Evolutionary conservation across 225 moss, liverwort and hornwort genomes (phyloP).

Genomic region (Bryum argenteum): DNA sequence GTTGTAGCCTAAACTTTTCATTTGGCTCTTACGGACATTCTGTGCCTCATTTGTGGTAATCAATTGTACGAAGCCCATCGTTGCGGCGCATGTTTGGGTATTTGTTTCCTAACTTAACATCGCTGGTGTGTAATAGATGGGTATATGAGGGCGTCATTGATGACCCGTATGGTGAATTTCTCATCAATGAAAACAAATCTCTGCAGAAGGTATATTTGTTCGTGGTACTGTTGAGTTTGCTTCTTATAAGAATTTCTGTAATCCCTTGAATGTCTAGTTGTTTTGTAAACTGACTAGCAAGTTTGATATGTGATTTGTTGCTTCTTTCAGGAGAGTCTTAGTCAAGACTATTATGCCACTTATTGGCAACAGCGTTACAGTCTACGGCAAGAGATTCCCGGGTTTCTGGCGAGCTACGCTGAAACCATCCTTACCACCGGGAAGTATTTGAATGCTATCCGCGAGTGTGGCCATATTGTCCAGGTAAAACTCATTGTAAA

Average conservation of each 20-base stretch:
- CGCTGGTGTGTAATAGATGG: conserved; percentile 58
- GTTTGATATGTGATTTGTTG: conserved; percentile 19
- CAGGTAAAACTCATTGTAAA: conserved; percentile 34
- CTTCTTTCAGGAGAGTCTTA: conserved; percentile 75
- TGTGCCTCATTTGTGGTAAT: conserved; percentile 10
- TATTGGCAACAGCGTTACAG: conserved; percentile 99
- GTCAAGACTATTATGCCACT: conserved; percentile 95
- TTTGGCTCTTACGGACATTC: not conserved
- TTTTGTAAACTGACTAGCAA: not conserved
- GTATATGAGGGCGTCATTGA: conserved; percentile 94
- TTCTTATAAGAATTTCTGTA: conserved; percentile 18
- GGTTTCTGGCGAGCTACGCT: conserved; percentile 83
- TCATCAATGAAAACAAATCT: conserved; percentile 96
- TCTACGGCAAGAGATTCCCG: conserved; percentile 85
- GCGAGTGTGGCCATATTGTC: conserved; percentile 88
- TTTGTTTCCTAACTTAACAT: conserved; percentile 22
- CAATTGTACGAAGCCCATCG: not conserved
- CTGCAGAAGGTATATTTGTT: conserved; percentile 80
- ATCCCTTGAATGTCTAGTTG: not conserved
- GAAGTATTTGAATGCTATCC: conserved; percentile 93
- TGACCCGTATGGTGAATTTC: conserved; percentile 95
- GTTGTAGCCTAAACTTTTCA: not conserved
- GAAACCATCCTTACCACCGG: conserved; percentile 94
- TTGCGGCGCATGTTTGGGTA: conserved; percentile 21
- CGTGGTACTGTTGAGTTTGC: not conserved